Percentiles rank a stretch among this genome's conserved stretches.
These are phyloP conservation scores for Wickerhamiella australiensis DNA, from an alignment of 805 yeast species.

Conservation along the genomic window DNA sequence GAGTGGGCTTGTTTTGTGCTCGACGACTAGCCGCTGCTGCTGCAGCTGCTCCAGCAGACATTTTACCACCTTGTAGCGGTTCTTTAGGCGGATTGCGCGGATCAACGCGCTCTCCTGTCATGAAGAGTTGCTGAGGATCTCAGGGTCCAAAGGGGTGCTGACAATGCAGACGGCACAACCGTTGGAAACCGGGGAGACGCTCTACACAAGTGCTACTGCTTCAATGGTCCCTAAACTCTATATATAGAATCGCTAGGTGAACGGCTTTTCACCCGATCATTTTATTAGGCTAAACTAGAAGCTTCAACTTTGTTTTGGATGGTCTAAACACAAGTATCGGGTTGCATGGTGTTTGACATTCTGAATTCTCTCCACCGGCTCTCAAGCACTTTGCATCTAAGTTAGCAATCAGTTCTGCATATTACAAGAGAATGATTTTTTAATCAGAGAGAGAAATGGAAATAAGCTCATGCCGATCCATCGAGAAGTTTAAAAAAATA, in stretches of 20 bases:
- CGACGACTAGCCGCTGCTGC: constrained; percentile 9
- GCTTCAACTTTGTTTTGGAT: too few relatives aligned
- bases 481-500: too few relatives aligned
- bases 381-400: too few relatives aligned
- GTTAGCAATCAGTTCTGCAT: too few relatives aligned
- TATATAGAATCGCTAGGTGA: background rate
- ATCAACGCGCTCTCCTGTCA: background rate
- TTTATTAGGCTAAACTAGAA: too few relatives aligned
- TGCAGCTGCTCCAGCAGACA: constrained; percentile 4
- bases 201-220: background rate
- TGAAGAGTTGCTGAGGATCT: background rate
- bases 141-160: constrained; percentile 2
- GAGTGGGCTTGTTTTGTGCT: background rate
- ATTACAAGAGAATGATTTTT: too few relatives aligned
- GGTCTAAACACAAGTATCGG: too few relatives aligned
- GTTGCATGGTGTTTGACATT: too few relatives aligned
- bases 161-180: background rate
- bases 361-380: too few relatives aligned
- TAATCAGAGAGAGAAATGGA: too few relatives aligned
- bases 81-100: background rate
- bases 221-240: background rate
- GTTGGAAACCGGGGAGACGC: background rate
- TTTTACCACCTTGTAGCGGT: background rate
- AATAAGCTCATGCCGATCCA: too few relatives aligned
- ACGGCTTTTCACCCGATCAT: too few relatives aligned